Evolutionary conservation across 495 filamentous ascomycete species (phyloP), one percentile per base, ranked within the genome.

Genomic region (Terfezia boudieri): DNA sequence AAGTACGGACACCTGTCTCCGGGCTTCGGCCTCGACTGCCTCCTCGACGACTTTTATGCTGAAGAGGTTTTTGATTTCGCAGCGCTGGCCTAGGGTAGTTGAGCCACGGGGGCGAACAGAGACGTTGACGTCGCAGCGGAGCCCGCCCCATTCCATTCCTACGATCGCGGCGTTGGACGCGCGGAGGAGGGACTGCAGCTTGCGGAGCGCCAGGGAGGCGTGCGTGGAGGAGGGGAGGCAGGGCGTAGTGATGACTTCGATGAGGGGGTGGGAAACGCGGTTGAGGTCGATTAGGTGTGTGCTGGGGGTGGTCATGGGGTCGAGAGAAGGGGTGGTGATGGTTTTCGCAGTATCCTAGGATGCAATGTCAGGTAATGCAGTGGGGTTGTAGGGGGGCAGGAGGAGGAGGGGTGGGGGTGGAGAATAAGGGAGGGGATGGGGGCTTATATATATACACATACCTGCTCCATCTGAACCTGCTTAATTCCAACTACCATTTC

Each of bases 41-140:
- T 93, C 87, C 66, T 94, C 86, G 16, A 96, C 82, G 1, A 88
- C 83, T 64, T 92, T 93, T 71, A 96, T 86, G 56, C 83, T 92
- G 64, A 82, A 86, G 51, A 99, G 65, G 59, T 99, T 99, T 68
- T 99, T 99, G 71, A 99, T 96, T 69, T 99, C 90, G 0, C 87
- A 94, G 51, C 88, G 74, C 61, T 87, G 84, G 8, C 90, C 90
- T 11, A 95, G 73, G 0, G 73, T 74, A 7, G 59, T 67, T 26
- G 77, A 70, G 2, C 77, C 76, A 9, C 74, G 71, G 56, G 75
- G 70, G 16, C 82, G 72, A 1, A 96, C 79, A 6, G 86, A 94
- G 8, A 99, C 89, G 62, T 99, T 99, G 56, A 99, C 84, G 67
- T 99, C 90, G 2, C 86, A 90, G 26, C 90, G 74, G 53, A 99